Evolutionary conservation across 495 filamentous ascomycete species (phyloP), one percentile per base, ranked within the genome.

Genomic region (Aspergillus kassunensis): DNA sequence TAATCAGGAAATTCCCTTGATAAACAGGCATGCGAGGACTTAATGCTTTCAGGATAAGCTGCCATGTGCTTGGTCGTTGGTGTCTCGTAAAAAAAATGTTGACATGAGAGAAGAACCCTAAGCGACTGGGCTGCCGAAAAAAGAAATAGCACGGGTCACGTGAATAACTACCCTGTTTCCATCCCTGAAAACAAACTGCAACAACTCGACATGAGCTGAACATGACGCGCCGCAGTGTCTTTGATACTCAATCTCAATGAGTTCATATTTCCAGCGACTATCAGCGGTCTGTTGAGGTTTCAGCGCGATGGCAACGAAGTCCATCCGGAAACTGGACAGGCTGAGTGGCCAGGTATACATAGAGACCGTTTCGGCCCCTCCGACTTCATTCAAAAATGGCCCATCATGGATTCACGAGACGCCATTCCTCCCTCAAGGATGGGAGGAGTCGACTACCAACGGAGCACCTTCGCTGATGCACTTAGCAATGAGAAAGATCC

Each of bases 341-440:
- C n/a, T 13, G 10, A 57, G 35, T 23, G 58, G 61, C 25, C 57
- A 60, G 37, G 45, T 53, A 16, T 61, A 57, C 34, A 27, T 35
- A 18, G 55, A 64, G 37, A 46, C 13, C 5, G 31, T 20, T 15
- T 49, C 40, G 19, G 24, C 20, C 2, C 42, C 48, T 0, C 20
- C 47, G 3, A 6, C 18, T 27, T 6, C 12, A 18, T 57, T 48
- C 27, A 18, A 43, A 6, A 50, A 55, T 46, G 63, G 63, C 4
- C 49, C 67, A 42, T 47, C 64, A 29, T 75, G 72, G 72, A 61
- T 67, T 12, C 65, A 69, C 46, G 69, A 75, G 25, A 59, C 62
- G 1, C 71, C 70, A 0, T 72, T 64, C 42, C 37, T 73, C 11
- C 59, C 65, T 0, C 29, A 43, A 23, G 60, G 60, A 12, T 67